Conservation (phyloP, 2,329 filamentous ascomycete species). For the Pseudofabraea citricarpa region DNA sequence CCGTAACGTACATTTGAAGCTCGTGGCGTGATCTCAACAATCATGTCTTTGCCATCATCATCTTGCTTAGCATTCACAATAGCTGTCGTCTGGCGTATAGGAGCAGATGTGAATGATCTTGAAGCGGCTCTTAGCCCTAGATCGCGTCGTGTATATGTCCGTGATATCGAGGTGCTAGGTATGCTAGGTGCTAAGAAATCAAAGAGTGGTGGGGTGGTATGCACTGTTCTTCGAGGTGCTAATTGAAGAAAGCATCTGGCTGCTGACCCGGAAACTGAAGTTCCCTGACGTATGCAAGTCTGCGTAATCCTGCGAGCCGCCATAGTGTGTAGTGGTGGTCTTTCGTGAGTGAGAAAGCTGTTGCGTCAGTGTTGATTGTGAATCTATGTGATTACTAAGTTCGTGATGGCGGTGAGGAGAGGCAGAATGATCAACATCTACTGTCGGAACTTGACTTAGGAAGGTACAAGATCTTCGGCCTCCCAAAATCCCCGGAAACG, state of each 20-base stretch:
- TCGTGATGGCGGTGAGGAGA: slow-evolving; percentile 1
- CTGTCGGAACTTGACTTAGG: no score
- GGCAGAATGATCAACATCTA: not conserved
- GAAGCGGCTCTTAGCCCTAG: not conserved
- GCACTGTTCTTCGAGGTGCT: slow-evolving; percentile 15
- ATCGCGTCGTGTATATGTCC: not conserved
- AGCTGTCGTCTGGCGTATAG: slow-evolving; percentile 35
- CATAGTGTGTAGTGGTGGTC: slow-evolving; percentile 10
- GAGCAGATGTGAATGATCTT: slow-evolving; percentile 18
- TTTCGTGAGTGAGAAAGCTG: not conserved
- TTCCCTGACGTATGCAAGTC: slow-evolving; percentile 16
- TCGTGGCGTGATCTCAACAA: slow-evolving; percentile 75
- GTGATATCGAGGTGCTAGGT: not conserved
- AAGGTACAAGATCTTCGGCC: no score
- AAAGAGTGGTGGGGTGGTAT: slow-evolving; percentile 17
- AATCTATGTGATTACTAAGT: slow-evolving; percentile 3
- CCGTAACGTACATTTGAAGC: slow-evolving; percentile 64
- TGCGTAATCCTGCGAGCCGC: slow-evolving; percentile 17
- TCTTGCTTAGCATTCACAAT: slow-evolving; percentile 71
- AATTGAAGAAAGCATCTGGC: slow-evolving; percentile 24
- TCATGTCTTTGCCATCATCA: slow-evolving; percentile 80
- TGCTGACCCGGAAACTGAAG: slow-evolving; percentile 13
- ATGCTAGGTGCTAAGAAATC: slow-evolving; percentile 24
- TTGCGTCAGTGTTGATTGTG: slow-evolving; percentile 1
- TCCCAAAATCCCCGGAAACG: not conserved